Base-by-base conservation (phyloP, 1,284 basidiomycete species). In the Sutorius eximius region DNA sequence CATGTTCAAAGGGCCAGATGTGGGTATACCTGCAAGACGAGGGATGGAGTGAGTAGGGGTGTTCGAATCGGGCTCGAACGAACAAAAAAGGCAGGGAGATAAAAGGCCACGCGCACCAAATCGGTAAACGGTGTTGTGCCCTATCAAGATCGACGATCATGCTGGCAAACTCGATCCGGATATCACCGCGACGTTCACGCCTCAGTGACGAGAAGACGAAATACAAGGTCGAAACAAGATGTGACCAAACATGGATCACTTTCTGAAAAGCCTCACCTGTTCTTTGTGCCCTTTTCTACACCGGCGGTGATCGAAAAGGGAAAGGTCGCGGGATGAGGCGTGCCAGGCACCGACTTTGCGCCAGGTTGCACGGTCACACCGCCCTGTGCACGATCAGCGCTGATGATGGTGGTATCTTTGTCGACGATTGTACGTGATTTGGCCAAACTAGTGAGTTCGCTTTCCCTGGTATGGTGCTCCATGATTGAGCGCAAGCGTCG, bases 1-100 rank as follows among this genome's bases (percentile, higher is more conserved):
- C 87, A 68, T 95, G 92, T 66, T 97, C 95, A 65, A 95, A 98
- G 0, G 95, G 95, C 95, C 95, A 98, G 52, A 98, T 96, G 68
- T 98, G 92, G 38, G 83, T 82, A 72, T 91, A 91, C 65, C 94
- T 95, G 70, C n/a, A 30, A 29, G 29, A 27, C 11, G 13, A 36
- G 42, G 33, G 34, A 38, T 45, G 3, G 18, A 13, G 49, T 59
- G 38, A 66, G 59, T 24, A 34, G 1, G 30, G 38, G 41, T 16
- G 9, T 55, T 57, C 46, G 8, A 49, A 51, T 1, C 6, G n/a
- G 24, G 44, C 6, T 32, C 24, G 13, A 15, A 37, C n/a, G 40
- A 54, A 47, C 10, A 38, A 44, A 49, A 30, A 50, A 29, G 20
- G 11, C 4, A 30, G 7, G 10, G 13, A 38, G 16, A 43, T 8